Evolutionary conservation across 192 early-diverging fungal genomes (phyloP).

Genomic region (Kickxella alabastrina): DNA sequence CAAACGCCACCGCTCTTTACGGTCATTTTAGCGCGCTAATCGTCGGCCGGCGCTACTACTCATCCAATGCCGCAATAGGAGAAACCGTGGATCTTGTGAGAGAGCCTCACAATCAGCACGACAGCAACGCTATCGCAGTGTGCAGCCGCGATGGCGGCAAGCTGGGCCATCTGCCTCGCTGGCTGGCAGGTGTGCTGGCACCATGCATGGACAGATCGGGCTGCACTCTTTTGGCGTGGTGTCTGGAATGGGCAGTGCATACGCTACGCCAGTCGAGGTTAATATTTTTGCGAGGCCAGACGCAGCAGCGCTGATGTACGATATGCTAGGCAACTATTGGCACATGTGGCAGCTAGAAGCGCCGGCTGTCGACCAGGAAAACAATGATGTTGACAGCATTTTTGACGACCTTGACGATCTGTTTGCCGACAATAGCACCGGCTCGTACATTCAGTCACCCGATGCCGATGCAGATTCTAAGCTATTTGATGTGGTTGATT

Average conservation of each 20-base stretch:
- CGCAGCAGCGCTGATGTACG: neutral
- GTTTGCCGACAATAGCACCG: too few relatives aligned
- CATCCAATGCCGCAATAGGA: neutral
- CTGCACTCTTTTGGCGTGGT: constrained; percentile 19
- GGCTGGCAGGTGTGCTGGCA: constrained; percentile 37
- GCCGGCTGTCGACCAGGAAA: neutral
- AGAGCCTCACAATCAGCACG: constrained; percentile 18
- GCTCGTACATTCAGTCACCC: too few relatives aligned
- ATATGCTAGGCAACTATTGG: constrained; percentile 23
- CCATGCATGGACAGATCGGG: constrained; percentile 23
- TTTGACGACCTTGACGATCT: neutral
- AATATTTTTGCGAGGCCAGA: constrained; percentile 6
- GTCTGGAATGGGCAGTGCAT: constrained; percentile 15
- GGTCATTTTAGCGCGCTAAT: constrained; percentile 28
- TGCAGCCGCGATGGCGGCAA: neutral
- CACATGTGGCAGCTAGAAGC: constrained; percentile 31
- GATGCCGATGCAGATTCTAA: neutral
- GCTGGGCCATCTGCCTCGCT: constrained; percentile 34
- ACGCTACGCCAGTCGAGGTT: constrained; percentile 14
- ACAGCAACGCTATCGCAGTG: constrained; percentile 31
- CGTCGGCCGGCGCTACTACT: constrained; percentile 32
- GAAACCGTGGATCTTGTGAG: constrained; percentile 9
- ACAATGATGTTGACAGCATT: neutral
- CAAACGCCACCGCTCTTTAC: constrained; percentile 2
- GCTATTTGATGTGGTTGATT: too few relatives aligned